phyloP scores from a whole-genome alignment of 2,329 filamentous ascomycete genomes.

The Alternaria viburni region DNA sequence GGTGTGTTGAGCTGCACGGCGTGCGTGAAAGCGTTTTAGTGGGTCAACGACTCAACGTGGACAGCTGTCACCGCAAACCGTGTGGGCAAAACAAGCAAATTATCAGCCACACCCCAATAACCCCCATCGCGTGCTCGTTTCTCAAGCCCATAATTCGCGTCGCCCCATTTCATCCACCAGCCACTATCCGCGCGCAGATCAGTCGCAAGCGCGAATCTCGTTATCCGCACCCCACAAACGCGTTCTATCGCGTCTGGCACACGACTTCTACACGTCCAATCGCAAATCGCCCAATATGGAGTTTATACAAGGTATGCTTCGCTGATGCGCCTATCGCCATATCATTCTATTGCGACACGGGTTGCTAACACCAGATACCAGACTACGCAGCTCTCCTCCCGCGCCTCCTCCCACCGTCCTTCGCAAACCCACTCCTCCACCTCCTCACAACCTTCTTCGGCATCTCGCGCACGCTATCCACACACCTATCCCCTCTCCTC shows the following conservation, averaged over 20 bases:
- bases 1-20: constrained; percentile 4
- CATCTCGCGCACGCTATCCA: constrained; percentile 34
- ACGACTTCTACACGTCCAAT: constrained; percentile 7
- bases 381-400: constrained; percentile 42
- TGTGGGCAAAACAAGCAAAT: constrained; percentile 7
- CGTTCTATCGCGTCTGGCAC: constrained; percentile 20
- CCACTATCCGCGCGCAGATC: neutral
- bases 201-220: neutral
- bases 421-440: constrained; percentile 40
- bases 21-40: constrained; percentile 3
- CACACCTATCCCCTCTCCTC: constrained; percentile 40
- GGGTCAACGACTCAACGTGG: constrained; percentile 14
- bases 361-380: constrained; percentile 25
- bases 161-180: neutral
- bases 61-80: constrained; percentile 22
- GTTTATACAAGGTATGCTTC: constrained; percentile 32
- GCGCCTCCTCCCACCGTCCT: constrained; percentile 39
- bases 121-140: neutral
- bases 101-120: neutral
- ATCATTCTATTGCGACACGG: neutral
- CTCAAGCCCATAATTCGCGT: neutral
- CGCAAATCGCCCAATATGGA: constrained; percentile 34
- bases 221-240: constrained; percentile 8
- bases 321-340: neutral
- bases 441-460: constrained; percentile 36